Percentiles rank a stretch among this genome's conserved stretches.
These are phyloP conservation scores for Starmera pachycereana DNA, from an alignment of 805 yeast species.

Conservation along the genomic window DNA sequence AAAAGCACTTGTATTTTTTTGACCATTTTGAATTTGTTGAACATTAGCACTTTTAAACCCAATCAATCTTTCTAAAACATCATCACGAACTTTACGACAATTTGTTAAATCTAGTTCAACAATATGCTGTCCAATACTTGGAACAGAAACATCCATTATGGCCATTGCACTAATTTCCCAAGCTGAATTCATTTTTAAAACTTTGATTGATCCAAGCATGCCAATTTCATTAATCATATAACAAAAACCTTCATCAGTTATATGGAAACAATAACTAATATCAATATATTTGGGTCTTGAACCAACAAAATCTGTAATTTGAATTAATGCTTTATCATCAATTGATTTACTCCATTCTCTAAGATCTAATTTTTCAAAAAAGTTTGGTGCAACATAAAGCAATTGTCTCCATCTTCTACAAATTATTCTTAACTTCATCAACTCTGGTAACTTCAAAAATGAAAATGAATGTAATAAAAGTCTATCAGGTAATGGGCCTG, in stretches of 20 bases:
- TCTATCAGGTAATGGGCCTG: constrained; percentile 54
- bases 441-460: constrained; percentile 41
- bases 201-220: constrained; percentile 45
- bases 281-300: constrained; percentile 51
- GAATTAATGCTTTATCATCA: constrained; percentile 44
- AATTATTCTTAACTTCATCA: constrained; percentile 49
- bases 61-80: constrained; percentile 57
- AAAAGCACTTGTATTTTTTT: not conserved
- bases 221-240: constrained; percentile 65
- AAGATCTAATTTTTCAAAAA: constrained; percentile 44
- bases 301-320: constrained; percentile 62
- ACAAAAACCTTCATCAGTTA: constrained; percentile 67
- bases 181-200: constrained; percentile 51
- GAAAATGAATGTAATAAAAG: constrained; percentile 44
- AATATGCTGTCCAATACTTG: constrained; percentile 48
- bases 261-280: constrained; percentile 65
- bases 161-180: constrained; percentile 81
- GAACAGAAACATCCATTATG: constrained; percentile 65
- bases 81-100: constrained; percentile 65
- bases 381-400: constrained; percentile 42
- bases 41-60: constrained; percentile 32
- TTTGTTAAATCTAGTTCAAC: constrained; percentile 58
- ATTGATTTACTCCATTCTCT: constrained; percentile 52
- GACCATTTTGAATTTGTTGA: not conserved
- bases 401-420: constrained; percentile 63